Base-by-base conservation (phyloP, 1,284 basidiomycete genomes). In the Apiotrichum domesticum region DNA sequence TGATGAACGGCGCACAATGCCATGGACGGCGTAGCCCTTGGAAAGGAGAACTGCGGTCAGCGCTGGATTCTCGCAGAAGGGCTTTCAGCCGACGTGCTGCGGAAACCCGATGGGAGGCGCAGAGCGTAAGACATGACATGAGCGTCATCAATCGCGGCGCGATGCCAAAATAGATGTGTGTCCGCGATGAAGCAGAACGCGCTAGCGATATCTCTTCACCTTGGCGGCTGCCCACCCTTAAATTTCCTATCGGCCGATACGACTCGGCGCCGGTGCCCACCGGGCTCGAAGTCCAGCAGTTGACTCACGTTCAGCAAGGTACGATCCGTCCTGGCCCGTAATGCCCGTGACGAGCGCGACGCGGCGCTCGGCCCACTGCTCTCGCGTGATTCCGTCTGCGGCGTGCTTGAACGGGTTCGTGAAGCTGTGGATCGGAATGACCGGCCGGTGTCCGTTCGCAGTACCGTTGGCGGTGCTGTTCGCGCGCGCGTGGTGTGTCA, bases 1-100 rank as follows among this genome's bases (percentile, higher is more conserved):
- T 21, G 90, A 94, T 35, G 90, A 93, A 59, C 90, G 87, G 68
- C 90, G 87, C 66, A 95, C 92, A 78, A 93, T 92, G 40, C 88
- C 91, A 72, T 94, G 91, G 1, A 94, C 91, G 65, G 90, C 82
- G 75, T 94, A 94, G 41, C 90, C 91, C 75, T 94, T 93, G 59
- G 81, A 80, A 55, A 94, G 80, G 55, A 94, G 79, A 15, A 93
- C 79, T 75, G 92, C 89, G 11, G 40, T 41, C 35, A 48, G 46
- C 34, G 37, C 21, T 21, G 21, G 21, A 21, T 21, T 21, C 21
- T 21, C 21, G 21, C 21, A 21, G 21, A 21, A 21, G 21, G 21
- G 21, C 21, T 21, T 21, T 21, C 21, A 21, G 21, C 21, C 21
- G 21, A 21, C 21, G 21, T 21, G 21, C 21, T 21, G 21, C 21